Percentiles rank a stretch among this genome's conserved stretches.
phyloP scores from a whole-genome alignment of 2,329 filamentous ascomycete genomes.

The Zymoseptoria tritici region DNA sequence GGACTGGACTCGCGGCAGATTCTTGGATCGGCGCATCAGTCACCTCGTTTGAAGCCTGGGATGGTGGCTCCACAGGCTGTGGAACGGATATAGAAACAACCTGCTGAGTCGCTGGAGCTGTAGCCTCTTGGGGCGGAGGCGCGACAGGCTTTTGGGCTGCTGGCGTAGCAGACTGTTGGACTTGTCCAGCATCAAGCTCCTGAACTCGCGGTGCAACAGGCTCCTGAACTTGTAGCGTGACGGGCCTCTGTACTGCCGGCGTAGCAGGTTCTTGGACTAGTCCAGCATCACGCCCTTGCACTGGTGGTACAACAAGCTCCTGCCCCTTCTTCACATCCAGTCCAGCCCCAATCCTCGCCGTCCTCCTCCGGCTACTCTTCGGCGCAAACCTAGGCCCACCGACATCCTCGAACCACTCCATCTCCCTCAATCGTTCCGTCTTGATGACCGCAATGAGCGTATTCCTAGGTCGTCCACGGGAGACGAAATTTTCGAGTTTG shows the following conservation, averaged over 20 bases:
- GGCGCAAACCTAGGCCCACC: slow-evolving; percentile 8
- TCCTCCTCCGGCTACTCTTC: slow-evolving; percentile 6
- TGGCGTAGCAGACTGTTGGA: neutral
- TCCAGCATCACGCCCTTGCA: neutral
- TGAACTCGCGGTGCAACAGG: neutral
- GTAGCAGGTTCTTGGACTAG: neutral
- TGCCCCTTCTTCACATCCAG: neutral
- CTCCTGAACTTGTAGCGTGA: neutral
- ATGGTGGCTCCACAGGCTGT: neutral
- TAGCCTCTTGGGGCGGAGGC: neutral
- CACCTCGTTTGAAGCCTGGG: neutral
- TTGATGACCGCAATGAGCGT: slow-evolving; percentile 39
- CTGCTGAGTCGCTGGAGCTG: neutral
- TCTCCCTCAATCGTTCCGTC: slow-evolving; percentile 25
- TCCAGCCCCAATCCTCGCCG: slow-evolving; percentile 5
- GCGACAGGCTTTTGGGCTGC: neutral
- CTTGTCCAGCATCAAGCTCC: neutral
- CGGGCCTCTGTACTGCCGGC: neutral
- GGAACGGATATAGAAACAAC: neutral
- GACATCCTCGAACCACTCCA: slow-evolving; percentile 30
- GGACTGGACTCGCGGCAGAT: no score
- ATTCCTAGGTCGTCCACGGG: slow-evolving; percentile 36
- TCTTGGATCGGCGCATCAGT: neutral
- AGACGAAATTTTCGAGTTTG: slow-evolving; percentile 21
- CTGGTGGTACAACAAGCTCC: neutral